Evolutionary conservation across 2,329 filamentous ascomycete genomes (phyloP), one percentile per base, ranked within the genome.

Genomic region (Ophiostoma quercus): DNA sequence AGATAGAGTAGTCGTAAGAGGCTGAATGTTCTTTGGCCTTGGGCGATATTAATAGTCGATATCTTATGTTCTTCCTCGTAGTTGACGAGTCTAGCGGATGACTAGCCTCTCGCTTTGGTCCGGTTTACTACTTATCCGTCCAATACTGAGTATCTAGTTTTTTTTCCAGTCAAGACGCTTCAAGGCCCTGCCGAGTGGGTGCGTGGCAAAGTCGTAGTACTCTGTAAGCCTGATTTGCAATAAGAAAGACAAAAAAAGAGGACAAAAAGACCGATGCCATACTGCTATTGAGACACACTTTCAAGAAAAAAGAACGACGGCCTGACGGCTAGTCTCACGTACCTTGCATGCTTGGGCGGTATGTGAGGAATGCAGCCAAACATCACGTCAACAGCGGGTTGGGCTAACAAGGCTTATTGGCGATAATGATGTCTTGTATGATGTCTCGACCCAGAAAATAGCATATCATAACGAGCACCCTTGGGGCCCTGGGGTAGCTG

Each of bases 181-280:
- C n/a, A 16, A 19, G 25, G 19, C 37, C 19, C 43, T 39, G 66
- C 32, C 11, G 66, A 47, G 67, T 67, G 69, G 67, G 29, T 66
- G 69, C 43, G 67, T 67, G 69, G 69, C 67, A 68, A 71, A 68
- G 22, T 34, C 43, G 19, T 8, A 25, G 60, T 67, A 66, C 25
- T 29, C 25, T 29, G 62, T 63, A 70, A 68, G 62, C 69, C 67
- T 66, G 62, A 7, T 32, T 57, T 12, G 34, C 43, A 25, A 67
- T 37, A 39, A 29, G 29, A 34, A 62, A 14, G 57, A 62, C 25
- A 9, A 62, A 60, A 16, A 60, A 16, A 32, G 11, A 57, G 25
- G 57, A 19, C 22, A 34, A 14, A 62, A 62, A 62, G 25, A 62
- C 57, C 57, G 57, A 6, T 19, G 57, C 12, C 25, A 34, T 11